Percentiles rank a stretch among this genome's conserved stretches.
Evolutionary conservation across 2,329 filamentous ascomycete species (phyloP).

Genomic region (Teratosphaeria destructans): DNA sequence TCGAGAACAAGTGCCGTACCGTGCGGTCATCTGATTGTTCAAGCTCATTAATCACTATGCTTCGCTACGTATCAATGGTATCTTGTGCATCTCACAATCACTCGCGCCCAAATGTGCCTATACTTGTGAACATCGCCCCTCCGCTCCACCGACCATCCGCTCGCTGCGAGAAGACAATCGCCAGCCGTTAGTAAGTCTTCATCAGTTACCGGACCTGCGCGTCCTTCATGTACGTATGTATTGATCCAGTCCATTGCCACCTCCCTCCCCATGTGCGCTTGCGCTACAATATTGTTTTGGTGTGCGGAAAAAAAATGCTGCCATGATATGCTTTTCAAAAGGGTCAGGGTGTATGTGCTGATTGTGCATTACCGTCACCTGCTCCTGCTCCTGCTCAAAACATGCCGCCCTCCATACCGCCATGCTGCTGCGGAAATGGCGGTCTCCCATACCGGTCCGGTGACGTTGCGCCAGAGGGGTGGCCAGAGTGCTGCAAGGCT

Average conservation of each 20-base stretch:
- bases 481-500: constrained; percentile 9
- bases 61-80: background rate
- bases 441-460: constrained; percentile 5
- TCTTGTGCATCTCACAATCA: background rate
- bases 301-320: background rate
- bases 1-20: background rate
- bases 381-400: constrained; percentile 1
- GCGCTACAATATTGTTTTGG: background rate
- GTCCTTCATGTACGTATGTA: background rate
- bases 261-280: background rate
- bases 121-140: background rate
- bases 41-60: background rate
- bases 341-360: background rate
- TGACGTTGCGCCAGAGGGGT: background rate
- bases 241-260: background rate
- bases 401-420: constrained; percentile 7
- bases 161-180: background rate
- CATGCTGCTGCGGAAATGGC: constrained; percentile 3
- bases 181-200: background rate
- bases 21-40: background rate
- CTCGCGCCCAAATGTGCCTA: background rate
- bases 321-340: background rate
- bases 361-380: background rate
- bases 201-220: background rate
- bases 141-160: background rate